Evolutionary conservation across 768 basidiomycete species (phyloP).

Genomic region (Kwoniella pini): DNA sequence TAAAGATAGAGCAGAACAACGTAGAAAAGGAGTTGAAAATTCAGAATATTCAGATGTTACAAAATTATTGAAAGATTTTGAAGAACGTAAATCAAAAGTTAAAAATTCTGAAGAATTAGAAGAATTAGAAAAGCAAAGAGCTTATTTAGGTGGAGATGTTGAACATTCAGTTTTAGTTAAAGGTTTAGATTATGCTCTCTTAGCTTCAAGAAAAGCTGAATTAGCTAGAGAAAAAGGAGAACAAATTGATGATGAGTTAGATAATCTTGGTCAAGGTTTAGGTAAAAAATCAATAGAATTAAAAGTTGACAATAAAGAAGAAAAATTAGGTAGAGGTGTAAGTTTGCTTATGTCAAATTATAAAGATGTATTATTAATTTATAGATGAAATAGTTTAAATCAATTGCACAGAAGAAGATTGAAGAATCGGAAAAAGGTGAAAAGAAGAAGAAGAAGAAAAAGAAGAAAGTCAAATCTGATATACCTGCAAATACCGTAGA

Average conservation of each 20-base stretch:
- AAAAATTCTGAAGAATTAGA: slow-evolving; percentile 7
- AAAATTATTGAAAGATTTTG: slow-evolving; percentile 78
- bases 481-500: background rate
- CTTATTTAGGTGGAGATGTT: slow-evolving; percentile 79
- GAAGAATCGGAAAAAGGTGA: slow-evolving; percentile 20
- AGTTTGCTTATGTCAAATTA: slow-evolving; percentile 11
- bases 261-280: slow-evolving; percentile 24
- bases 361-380: background rate
- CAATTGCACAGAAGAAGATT: slow-evolving; percentile 45
- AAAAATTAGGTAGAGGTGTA: slow-evolving; percentile 45
- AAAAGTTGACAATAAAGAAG: slow-evolving; percentile 28
- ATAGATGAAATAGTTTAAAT: slow-evolving; percentile 48
- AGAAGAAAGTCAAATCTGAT: slow-evolving; percentile 43
- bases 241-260: slow-evolving; percentile 74
- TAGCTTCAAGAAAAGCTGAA: slow-evolving; percentile 79
- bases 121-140: slow-evolving; percentile 73
- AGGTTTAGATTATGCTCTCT: slow-evolving; percentile 75
- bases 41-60: slow-evolving; percentile 64
- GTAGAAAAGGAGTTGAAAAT: slow-evolving; percentile 49
- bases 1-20: slow-evolving; percentile 52
- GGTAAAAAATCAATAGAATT: slow-evolving; percentile 17
- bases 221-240: slow-evolving; percentile 65
- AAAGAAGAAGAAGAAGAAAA: slow-evolving; percentile 48
- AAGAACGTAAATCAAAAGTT: slow-evolving; percentile 63
- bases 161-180: slow-evolving; percentile 85